Base-by-base conservation (phyloP, 1,284 basidiomycete genomes). In the Amylostereum areolatum region DNA sequence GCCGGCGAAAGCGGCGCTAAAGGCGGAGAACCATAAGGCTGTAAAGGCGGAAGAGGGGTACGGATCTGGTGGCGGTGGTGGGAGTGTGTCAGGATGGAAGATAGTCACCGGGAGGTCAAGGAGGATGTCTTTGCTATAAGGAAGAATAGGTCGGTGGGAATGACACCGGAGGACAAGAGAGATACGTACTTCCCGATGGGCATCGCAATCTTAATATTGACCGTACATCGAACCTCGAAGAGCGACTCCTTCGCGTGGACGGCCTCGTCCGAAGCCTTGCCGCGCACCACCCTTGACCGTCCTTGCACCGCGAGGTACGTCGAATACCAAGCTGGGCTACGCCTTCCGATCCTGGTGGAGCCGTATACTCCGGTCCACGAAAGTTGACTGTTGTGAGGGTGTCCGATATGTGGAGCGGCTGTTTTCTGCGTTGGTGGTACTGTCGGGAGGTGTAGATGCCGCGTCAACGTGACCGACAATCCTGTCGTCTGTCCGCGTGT, bases 321-420 rank as follows among this genome's bases (percentile, higher is more conserved):
- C 81, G 54, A 90, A 81, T 4, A 88, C 84, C 6, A 90, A 73
- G n/a, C 55, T 76, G 80, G 0, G 88, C 87, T 1, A 89, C 74
- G 27, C 87, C 88, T 59, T 90, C 87, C 2, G 72, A 74, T 7
- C 84, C 85, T 1, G 85, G 82, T 10, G 73, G 74, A 34, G 89
- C 79, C 40, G 78, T 74, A 56, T 89, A 89, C 55, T 89, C 87
- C 31, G 76, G 71, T 2, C 83, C 83, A 45, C 75, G 74, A 62
- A 85, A 90, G 8, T 82, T 75, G 8, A 89, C 77, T 5, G 75
- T 80, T 1, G 77, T 74, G n/a, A 87, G 65, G 0, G 79, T 77
- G 59, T 90, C 87, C 0, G 80, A 80, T 10, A 85, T 69, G 49
- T 83, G 75, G 27, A 84, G 62, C 0, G 74, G 73, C 31, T 71